Base-by-base conservation (phyloP, 441 rosid genomes). In the Lepidium campestre region DNA sequence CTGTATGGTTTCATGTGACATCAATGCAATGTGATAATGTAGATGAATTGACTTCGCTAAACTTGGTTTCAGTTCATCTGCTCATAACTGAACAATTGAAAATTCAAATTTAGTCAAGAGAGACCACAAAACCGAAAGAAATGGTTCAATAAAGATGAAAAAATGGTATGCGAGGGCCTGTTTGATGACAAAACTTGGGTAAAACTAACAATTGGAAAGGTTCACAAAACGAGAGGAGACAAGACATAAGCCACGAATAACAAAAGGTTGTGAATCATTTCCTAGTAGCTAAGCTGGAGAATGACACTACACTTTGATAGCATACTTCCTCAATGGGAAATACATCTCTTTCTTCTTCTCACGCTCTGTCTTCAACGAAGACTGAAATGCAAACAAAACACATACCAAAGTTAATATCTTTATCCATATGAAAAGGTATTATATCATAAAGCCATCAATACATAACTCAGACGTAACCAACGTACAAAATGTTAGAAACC, bases 321-420 rank as follows among this genome's bases (percentile, higher is more conserved):
- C 76, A 53, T 78, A 85, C 77, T 85, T 85, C 73, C 89, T 79
- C 74, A 79, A 11, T 3, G 90, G 87, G 53, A 72, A 85, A 78
- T 85, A 85, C 80, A 83, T 76, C 61, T 81, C 87, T 34, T 76
- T 85, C 90, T 82, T 85, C 81, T 81, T 82, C 78, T 85, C 85
- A 0, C 83, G 80, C 57, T 79, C 80, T 0, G 87, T 85, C 79
- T 85, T 85, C 78, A 79, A 35, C 10, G 82, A 75, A 50, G 74
- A 10, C 78, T 78, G 58, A 36, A 56, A 4, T 40, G 11, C 46
- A 58, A 49, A 57, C 2, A 58, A 68, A n/a, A n/a, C 5, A 47
- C 11, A 13, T 4, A 37, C 37, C 42, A 14, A 19, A 32, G 70
- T 65, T 35, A 65, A 2, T 1, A 45, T 18, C 41, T 10, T 19